phyloP scores from a whole-genome alignment of 163 green algal species.

The Scenedesmus sp. region DNA sequence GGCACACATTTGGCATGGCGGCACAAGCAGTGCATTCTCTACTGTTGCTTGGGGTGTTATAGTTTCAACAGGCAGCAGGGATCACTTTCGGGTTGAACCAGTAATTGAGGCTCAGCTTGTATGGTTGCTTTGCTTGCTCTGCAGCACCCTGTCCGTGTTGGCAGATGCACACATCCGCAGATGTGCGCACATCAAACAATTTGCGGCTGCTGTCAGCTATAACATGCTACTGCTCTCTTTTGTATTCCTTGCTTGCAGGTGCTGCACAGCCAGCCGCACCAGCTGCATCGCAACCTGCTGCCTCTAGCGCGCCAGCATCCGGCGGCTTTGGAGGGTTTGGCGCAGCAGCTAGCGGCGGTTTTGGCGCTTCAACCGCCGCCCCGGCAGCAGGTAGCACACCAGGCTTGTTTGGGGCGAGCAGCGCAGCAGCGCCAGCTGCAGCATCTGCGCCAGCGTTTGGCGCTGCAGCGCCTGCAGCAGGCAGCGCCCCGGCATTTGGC shows the following conservation, averaged over 20 bases:
- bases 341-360: not conserved
- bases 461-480: constrained; percentile 16
- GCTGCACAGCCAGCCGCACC: not conserved
- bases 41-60: not conserved
- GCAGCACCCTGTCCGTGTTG: not conserved
- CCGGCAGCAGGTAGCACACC: constrained; percentile 6
- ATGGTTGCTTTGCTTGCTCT: no score
- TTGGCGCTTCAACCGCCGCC: constrained; percentile 4
- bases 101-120: no score
- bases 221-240: not conserved
- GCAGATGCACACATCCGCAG: not conserved
- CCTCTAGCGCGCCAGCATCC: constrained; percentile 25
- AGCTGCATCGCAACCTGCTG: constrained; percentile 39
- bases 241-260: not conserved
- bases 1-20: not conserved
- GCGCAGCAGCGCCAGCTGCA: not conserved
- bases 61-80: not conserved
- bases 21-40: not conserved
- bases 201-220: not conserved
- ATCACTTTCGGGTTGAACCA: no score
- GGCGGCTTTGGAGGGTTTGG: constrained; percentile 26
- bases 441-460: constrained; percentile 29
- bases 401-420: constrained; percentile 23
- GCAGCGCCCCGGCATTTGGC: constrained; percentile 21
- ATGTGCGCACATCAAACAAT: not conserved